Evolutionary conservation across 371 early-diverging fungal genomes (phyloP).

Genomic region (Agmasoma carcini): DNA sequence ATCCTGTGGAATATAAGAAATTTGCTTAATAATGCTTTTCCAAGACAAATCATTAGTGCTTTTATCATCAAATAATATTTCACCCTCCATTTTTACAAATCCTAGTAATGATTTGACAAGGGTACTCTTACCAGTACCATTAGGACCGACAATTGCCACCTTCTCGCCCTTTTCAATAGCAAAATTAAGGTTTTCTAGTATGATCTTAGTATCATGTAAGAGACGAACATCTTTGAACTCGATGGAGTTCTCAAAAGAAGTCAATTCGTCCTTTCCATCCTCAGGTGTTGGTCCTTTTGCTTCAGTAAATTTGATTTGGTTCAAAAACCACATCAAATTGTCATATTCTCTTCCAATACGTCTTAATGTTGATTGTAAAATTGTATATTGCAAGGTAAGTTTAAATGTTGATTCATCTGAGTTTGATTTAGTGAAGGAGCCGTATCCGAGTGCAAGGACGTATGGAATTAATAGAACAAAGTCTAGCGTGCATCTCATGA

Average conservation of each 20-base stretch:
- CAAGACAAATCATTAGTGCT: conserved; percentile 58
- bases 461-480: conserved; percentile 16
- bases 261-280: neutral
- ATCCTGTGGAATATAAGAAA: conserved; percentile 72
- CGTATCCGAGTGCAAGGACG: neutral
- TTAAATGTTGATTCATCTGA: neutral
- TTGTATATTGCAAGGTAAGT: neutral
- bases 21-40: conserved; percentile 57
- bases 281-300: neutral
- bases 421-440: neutral
- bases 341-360: neutral
- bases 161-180: conserved; percentile 46
- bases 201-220: conserved; percentile 3
- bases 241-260: conserved; percentile 16
- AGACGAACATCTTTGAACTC: conserved; percentile 10
- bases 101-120: conserved; percentile 45
- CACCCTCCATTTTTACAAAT: conserved; percentile 36
- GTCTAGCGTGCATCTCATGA: neutral
- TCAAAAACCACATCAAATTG: neutral
- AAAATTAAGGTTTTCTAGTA: conserved; percentile 37
- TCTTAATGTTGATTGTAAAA: neutral
- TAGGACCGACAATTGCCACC: conserved; percentile 48
- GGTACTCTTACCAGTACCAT: conserved; percentile 51
- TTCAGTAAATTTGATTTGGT: conserved; percentile 1
- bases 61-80: conserved; percentile 46